Percentiles rank a stretch among this genome's conserved stretches.
Conservation (phyloP, 345 rosid species). For the Eucalyptus camaldulensis region DNA sequence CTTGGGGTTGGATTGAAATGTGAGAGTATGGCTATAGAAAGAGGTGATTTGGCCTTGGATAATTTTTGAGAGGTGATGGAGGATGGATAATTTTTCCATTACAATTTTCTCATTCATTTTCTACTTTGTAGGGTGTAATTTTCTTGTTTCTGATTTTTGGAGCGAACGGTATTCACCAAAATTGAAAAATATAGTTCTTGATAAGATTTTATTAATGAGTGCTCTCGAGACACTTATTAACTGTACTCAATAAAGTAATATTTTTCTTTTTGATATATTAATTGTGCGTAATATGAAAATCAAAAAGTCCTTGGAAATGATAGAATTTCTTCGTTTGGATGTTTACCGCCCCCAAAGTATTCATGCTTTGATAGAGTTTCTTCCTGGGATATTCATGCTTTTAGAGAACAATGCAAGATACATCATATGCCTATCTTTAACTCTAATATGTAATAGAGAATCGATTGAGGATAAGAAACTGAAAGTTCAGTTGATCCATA, state of each 20-base stretch:
- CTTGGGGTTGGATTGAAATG: neutral
- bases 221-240: neutral
- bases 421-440: neutral
- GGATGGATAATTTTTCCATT: neutral
- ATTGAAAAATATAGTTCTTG: accelerated
- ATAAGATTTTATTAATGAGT: neutral
- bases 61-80: neutral
- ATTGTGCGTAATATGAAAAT: neutral
- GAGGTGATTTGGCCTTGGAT: neutral
- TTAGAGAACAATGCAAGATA: neutral
- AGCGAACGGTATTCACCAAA: accelerated
- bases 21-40: neutral
- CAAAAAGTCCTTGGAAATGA: neutral
- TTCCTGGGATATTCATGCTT: neutral
- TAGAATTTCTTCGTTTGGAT: neutral
- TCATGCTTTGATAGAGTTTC: neutral
- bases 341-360: neutral
- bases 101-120: neutral
- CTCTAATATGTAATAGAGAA: neutral
- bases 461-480: neutral
- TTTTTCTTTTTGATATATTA: neutral
- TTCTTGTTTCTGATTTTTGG: neutral
- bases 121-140: neutral
- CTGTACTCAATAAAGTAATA: neutral
- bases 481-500: neutral